These are phyloP conservation scores for Dicorynia guianensis DNA, from an alignment of 306 rosid genomes.

Conservation along the genomic window DNA sequence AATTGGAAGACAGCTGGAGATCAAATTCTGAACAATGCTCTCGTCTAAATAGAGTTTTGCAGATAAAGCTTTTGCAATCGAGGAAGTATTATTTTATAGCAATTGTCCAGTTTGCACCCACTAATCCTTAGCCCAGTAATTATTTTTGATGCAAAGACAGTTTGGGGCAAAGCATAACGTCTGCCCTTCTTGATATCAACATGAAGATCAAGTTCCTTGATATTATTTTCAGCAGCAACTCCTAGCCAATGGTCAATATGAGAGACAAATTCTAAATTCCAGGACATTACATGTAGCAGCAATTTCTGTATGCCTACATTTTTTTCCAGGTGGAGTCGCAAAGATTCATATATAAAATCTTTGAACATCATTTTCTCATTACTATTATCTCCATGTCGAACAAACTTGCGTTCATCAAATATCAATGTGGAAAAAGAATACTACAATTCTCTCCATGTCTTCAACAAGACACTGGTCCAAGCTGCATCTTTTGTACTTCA, in stretches of 20 bases:
- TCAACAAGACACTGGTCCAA: conserved; percentile 62
- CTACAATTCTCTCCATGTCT: conserved; percentile 66
- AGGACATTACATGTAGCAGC: conserved; percentile 41
- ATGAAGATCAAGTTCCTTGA: conserved; percentile 54
- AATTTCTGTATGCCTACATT: conserved; percentile 36
- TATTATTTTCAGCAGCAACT: background rate
- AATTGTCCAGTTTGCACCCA: conserved; percentile 40
- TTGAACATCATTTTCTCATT: conserved; percentile 26
- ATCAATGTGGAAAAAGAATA: conserved; percentile 51
- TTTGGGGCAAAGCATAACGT: conserved; percentile 36
- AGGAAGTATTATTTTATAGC: conserved; percentile 38
- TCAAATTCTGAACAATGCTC: conserved; percentile 36
- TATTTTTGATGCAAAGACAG: conserved; percentile 28
- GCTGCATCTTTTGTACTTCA: conserved; percentile 45
- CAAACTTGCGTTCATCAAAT: conserved; percentile 48
- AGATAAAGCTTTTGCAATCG: conserved; percentile 48
- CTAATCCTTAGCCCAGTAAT: conserved; percentile 45
- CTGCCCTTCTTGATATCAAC: conserved; percentile 1
- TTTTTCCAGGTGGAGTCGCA: conserved; percentile 6
- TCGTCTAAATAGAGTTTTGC: conserved; percentile 24
- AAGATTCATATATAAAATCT: conserved; percentile 30
- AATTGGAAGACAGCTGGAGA: conserved; percentile 51
- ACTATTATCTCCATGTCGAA: conserved; percentile 16
- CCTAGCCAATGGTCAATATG: conserved; percentile 39
- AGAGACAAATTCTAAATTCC: conserved; percentile 4